Base-by-base conservation (phyloP, 1,284 basidiomycete genomes). In the Schizopora paradoxa region DNA sequence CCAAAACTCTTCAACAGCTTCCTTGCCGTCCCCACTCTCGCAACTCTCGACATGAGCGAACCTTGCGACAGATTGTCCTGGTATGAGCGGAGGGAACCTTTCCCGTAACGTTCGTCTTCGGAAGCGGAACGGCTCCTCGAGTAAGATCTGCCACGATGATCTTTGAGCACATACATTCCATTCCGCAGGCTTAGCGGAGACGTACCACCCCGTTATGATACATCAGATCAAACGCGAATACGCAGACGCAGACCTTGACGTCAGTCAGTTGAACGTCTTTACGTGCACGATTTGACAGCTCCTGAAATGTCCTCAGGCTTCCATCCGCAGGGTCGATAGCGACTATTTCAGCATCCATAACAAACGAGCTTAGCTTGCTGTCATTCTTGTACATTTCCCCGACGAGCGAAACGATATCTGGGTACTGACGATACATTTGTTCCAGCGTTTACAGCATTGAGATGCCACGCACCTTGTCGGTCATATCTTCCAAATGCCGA, bases 141-240 rank as follows among this genome's bases (percentile, higher is more conserved):
- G 69, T 2, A 95, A 70, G 11, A 80, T 68, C 86, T 92, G 52
- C 4, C 44, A n/a, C 22, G 16, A 45, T 18, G n/a, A n/a, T n/a
- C 49, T 19, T 25, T 46, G 11, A 48, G 43, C 34, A 39, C 36
- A 48, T 43, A 23, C 5, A 37, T 40, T 16, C 16, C 14, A 47
- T 18, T 37, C 27, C 48, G 31, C 38, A 22, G 36, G n/a, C n/a
- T n/a, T n/a, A 32, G 19, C 26, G 3, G 23, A 16, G 5, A 52
- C 72, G 58, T 50, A 82, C 84, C 66, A 77, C 74, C 62, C 82
- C 87, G 63, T 97, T 86, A 41, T 93, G 67, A 59, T 86, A 87
- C 78, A 98, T 87, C 51, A 97, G 59, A 65, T 98, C 93, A 62
- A 97, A 98, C 0, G 79, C 89, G 64, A 84, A 95, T 0, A 96